Evolutionary conservation across 192 early-diverging fungal genomes (phyloP).

Genomic region (Chytriomyces confervae): DNA sequence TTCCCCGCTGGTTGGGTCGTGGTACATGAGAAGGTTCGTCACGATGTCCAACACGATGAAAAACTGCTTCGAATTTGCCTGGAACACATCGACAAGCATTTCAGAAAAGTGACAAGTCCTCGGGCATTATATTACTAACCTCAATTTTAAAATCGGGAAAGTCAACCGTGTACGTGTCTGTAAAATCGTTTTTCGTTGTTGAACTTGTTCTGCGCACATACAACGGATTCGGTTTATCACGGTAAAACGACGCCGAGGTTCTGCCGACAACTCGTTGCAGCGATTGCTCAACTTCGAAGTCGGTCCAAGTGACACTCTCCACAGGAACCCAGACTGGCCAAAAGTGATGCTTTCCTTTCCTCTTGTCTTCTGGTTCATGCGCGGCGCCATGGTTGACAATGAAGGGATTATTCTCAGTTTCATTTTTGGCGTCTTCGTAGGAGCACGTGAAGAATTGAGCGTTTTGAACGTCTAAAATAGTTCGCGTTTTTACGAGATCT

Average conservation of each 20-base stretch:
- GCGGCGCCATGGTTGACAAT: not conserved
- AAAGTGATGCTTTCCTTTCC: not conserved
- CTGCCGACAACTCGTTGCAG: constrained; percentile 68
- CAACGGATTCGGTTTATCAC: constrained; percentile 73
- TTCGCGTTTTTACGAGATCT: constrained; percentile 66
- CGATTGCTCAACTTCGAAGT: constrained; percentile 42
- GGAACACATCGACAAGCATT: not conserved
- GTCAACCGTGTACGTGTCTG: constrained; percentile 70
- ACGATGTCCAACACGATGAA: constrained; percentile 74
- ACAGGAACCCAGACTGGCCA: constrained; percentile 77
- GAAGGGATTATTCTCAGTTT: constrained; percentile 33
- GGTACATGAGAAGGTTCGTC: constrained; percentile 80
- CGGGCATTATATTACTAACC: constrained; percentile 35
- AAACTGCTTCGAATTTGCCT: constrained; percentile 75
- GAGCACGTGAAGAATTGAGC: constrained; percentile 65
- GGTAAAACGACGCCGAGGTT: constrained; percentile 60
- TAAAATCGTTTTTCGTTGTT: constrained; percentile 44
- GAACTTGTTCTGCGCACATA: constrained; percentile 57
- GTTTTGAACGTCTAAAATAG: constrained; percentile 67
- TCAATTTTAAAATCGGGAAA: constrained; percentile 77
- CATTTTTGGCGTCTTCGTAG: constrained; percentile 9
- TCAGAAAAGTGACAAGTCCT: not conserved
- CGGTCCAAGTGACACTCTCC: constrained; percentile 47
- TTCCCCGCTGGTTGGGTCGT: constrained; percentile 78
- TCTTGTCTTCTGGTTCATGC: not conserved